These are phyloP conservation scores for Termitomyces sp. DNA, from an alignment of 768 basidiomycete genomes.

Conservation along the genomic window DNA sequence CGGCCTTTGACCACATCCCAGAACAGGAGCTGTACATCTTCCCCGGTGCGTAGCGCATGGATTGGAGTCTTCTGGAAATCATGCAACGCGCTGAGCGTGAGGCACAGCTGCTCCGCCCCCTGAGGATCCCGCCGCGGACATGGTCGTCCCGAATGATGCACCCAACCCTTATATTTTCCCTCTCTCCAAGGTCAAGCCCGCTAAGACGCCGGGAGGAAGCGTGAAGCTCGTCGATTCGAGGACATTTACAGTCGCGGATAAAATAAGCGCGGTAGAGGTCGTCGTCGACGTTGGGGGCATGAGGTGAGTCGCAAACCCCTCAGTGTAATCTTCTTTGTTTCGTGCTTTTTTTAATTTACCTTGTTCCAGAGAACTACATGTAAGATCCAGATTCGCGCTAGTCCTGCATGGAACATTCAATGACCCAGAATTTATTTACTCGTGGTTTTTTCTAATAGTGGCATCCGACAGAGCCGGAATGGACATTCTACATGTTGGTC, in stretches of 20 bases:
- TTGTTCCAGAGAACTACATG: constrained; percentile 45
- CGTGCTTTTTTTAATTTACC: too few relatives aligned
- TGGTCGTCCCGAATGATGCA: constrained; percentile 43
- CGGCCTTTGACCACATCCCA: constrained; percentile 50
- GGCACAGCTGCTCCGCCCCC: constrained; percentile 33
- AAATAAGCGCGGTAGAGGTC: constrained; percentile 52
- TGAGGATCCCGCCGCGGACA: constrained; percentile 32
- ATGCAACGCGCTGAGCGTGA: neutral
- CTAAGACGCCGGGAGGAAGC: constrained; percentile 44
- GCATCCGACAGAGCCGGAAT: constrained; percentile 69
- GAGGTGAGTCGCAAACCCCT: constrained; percentile 28
- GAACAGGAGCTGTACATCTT: constrained; percentile 49
- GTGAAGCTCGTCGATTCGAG: constrained; percentile 55
- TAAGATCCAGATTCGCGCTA: constrained; percentile 16
- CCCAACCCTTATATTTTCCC: constrained; percentile 50
- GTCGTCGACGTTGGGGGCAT: constrained; percentile 55
- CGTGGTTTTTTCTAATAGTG: constrained; percentile 32
- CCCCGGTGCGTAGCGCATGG: constrained; percentile 19
- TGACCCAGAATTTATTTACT: too few relatives aligned
- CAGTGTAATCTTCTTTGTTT: too few relatives aligned
- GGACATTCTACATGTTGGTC: constrained; percentile 52
- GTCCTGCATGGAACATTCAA: neutral
- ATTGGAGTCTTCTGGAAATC: neutral
- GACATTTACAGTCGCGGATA: constrained; percentile 46
- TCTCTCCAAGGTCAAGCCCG: constrained; percentile 40